Base-by-base conservation (phyloP, 768 basidiomycete species). In the Psilocybe sp. region DNA sequence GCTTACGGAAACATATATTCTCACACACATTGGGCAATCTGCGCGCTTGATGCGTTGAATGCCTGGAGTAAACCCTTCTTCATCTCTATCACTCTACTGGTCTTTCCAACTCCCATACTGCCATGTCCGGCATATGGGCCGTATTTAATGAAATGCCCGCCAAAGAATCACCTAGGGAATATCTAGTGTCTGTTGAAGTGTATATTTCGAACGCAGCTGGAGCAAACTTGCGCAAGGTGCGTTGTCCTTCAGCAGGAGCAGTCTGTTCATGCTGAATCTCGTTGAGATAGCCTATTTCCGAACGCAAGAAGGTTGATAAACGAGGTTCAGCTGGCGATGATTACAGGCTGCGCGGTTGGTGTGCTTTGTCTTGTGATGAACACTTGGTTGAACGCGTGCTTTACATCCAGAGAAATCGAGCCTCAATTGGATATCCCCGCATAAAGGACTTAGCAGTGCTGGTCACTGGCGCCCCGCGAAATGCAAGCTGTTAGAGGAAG, bases 381-480 rank as follows among this genome's bases (percentile, higher is more conserved):
- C n/a, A 19, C 16, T 28, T 23, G 33, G 12, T 20, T 40, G 31
- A 28, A 16, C 33, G 51, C 1, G 54, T 40, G 14, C n/a, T 44
- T 39, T 32, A 35, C 14, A 31, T 42, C 40, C 60, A 90, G 87
- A 91, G 60, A 88, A 85, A 67, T 72, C 82, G 15, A 87, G 85
- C 56, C 87, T 83, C 23, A 89, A 81, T 59, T 89, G 87, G 87
- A 76, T 87, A 39, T 74, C 76, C 12, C 72, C 87, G 14, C 66
- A 79, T 36, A 80, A 78, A 54, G 73, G 74, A 18, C 56, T 78
- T 23, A 64, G 73, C 20, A 72, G 73, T 32, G 67, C 74, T 7
- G 84, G 82, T 12, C 82, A 84, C 37, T 92, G 89, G 89, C 74
- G 87, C 60, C 66, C 77, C 37, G 89, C 85, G 18, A 84, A 79